These are phyloP conservation scores for Myrica gale DNA, from an alignment of 306 rosid genomes.

Conservation along the genomic window DNA sequence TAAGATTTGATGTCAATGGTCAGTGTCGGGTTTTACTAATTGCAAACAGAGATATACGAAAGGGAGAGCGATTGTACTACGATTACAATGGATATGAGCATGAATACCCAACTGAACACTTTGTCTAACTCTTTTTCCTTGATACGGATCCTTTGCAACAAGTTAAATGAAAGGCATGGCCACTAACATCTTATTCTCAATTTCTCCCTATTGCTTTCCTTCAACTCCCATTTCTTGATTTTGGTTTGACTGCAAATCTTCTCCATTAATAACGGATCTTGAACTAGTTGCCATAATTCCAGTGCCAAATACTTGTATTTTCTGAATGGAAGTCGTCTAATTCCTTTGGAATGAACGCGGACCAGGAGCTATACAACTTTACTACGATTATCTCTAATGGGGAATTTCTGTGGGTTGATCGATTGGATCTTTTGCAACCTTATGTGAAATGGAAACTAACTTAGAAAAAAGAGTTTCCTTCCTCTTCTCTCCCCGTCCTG, in stretches of 20 bases:
- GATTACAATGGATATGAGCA: conserved; percentile 89
- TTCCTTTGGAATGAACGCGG: no score
- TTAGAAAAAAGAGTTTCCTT: no score
- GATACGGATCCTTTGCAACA: not conserved
- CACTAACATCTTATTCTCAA: conserved; percentile 11
- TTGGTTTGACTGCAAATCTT: not conserved
- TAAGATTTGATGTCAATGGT: conserved; percentile 73
- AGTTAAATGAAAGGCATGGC: conserved; percentile 1
- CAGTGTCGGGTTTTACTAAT: conserved; percentile 74
- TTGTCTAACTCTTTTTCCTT: conserved; percentile 42
- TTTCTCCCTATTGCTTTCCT: not conserved
- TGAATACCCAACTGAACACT: conserved; percentile 90
- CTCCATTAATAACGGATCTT: not conserved
- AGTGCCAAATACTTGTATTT: not conserved
- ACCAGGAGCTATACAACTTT: no score
- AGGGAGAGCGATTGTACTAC: conserved; percentile 90
- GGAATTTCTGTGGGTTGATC: no score
- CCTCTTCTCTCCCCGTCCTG: no score
- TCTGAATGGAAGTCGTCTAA: no score
- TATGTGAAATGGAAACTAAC: no score
- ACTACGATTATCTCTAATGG: no score
- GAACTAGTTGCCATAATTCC: not conserved
- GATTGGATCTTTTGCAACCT: no score
- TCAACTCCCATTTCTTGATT: not conserved
- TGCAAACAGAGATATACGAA: conserved; percentile 81